Percentiles rank a stretch among this genome's conserved stretches.
Evolutionary conservation across 2,329 filamentous ascomycete species (phyloP).

Genomic region (Colletotrichum shisoi): DNA sequence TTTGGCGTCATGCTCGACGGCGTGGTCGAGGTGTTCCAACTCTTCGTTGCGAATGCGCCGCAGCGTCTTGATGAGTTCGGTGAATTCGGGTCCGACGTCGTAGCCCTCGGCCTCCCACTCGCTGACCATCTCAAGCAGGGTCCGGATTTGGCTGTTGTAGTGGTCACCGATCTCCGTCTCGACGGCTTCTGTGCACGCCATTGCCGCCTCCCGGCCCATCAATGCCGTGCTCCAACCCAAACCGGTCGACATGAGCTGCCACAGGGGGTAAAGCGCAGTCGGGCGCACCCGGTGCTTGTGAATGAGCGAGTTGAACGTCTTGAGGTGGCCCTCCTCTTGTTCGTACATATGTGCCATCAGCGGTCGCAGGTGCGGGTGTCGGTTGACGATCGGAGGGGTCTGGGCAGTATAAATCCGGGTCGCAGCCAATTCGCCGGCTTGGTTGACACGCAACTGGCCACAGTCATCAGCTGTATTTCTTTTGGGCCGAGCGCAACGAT

Average conservation of each 20-base stretch:
- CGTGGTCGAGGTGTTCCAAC: constrained; percentile 94
- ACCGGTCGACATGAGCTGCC: constrained; percentile 79
- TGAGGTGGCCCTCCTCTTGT: constrained; percentile 88
- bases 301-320: constrained; percentile 83
- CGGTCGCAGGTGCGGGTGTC: constrained; percentile 85
- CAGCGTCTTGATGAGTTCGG: constrained; percentile 74
- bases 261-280: constrained; percentile 90
- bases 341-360: constrained; percentile 99
- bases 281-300: constrained; percentile 89
- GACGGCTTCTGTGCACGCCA: constrained; percentile 98
- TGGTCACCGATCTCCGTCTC: constrained; percentile 97
- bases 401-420: constrained; percentile 93
- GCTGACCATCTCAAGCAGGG: constrained; percentile 80
- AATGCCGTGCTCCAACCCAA: constrained; percentile 90
- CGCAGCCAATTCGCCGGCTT: constrained; percentile 96
- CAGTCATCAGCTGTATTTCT: constrained; percentile 7
- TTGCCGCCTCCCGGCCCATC: constrained; percentile 90
- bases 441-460: constrained; percentile 84
- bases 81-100: constrained; percentile 80
- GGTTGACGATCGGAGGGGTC: constrained; percentile 78
- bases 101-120: constrained; percentile 80
- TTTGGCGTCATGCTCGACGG: constrained; percentile 90
- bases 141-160: constrained; percentile 90
- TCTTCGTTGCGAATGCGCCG: constrained; percentile 92
- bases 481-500: constrained; percentile 18